A percentile compares a stretch with the other conserved stretches of the same genome.
Conservation (phyloP, 495 filamentous ascomycete genomes). For the Lophiotrema nucula region DNA sequence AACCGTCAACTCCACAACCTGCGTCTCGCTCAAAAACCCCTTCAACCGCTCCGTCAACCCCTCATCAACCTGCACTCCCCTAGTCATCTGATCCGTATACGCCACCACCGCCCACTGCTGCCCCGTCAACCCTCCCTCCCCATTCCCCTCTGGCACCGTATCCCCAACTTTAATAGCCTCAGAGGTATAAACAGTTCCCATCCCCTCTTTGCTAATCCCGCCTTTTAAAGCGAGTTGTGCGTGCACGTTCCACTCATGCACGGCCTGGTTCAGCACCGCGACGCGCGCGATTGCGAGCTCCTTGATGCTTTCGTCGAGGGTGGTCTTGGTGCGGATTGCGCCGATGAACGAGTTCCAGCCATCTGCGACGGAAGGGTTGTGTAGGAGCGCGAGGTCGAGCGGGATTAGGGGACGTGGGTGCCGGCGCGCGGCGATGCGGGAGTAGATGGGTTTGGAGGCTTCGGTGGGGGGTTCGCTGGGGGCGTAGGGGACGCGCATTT, state of each 20-base stretch:
- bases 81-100: slow-evolving; percentile 44
- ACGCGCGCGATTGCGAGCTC: slow-evolving; percentile 44
- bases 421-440: slow-evolving; percentile 40
- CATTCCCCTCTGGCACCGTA: slow-evolving; percentile 30
- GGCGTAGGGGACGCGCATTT: slow-evolving; percentile 45
- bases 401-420: slow-evolving; percentile 41
- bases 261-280: slow-evolving; percentile 41
- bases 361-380: slow-evolving; percentile 42
- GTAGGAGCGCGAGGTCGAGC: slow-evolving; percentile 43
- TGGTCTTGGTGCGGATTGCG: slow-evolving; percentile 41
- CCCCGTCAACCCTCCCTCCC: slow-evolving; percentile 27
- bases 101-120: slow-evolving; percentile 37
- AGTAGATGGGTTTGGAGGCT: slow-evolving; percentile 32
- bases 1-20: slow-evolving; percentile 58
- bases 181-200: slow-evolving; percentile 21
- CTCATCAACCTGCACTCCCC: slow-evolving; percentile 36
- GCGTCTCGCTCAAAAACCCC: slow-evolving; percentile 48
- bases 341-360: slow-evolving; percentile 44
- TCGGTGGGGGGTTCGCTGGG: slow-evolving; percentile 32
- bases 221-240: slow-evolving; percentile 32
- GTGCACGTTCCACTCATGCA: slow-evolving; percentile 43
- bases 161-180: slow-evolving; percentile 52
- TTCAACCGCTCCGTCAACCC: slow-evolving; percentile 48
- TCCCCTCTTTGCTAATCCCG: slow-evolving; percentile 16
- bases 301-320: slow-evolving; percentile 23